Percentiles rank a stretch among this genome's conserved stretches.
These are phyloP conservation scores for Craterostigma plantagineum DNA, from an alignment of 257 asterid genomes.

Conservation along the genomic window DNA sequence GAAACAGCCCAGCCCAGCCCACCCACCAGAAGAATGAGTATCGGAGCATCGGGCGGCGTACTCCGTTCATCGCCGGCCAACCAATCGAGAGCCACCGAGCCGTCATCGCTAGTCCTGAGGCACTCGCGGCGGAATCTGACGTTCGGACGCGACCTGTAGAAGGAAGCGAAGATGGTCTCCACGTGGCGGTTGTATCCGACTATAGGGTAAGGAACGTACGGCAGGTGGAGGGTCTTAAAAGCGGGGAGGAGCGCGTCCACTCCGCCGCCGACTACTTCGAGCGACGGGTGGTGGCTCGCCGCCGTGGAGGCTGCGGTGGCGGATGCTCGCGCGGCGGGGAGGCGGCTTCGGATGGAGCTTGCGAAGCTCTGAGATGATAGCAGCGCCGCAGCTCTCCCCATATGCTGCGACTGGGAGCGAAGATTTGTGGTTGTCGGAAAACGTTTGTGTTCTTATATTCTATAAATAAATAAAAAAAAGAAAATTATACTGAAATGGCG, in stretches of 20 bases:
- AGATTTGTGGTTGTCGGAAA: too few species aligned
- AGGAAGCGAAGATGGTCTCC: constrained; percentile 82
- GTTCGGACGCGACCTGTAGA: constrained; percentile 55
- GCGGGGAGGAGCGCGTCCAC: constrained; percentile 45
- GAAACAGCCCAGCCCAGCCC: too few species aligned
- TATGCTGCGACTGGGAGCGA: too few species aligned
- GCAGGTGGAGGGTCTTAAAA: constrained; percentile 32
- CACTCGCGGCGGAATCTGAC: constrained; percentile 70
- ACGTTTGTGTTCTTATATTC: too few species aligned
- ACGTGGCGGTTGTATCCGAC: constrained; percentile 52
- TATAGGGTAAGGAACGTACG: constrained; percentile 47
- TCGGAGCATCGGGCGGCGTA: constrained; percentile 43
- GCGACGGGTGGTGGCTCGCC: constrained; percentile 41
- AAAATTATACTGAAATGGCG: too few species aligned
- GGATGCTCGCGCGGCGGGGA: constrained; percentile 13
- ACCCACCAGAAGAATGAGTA: constrained; percentile 74
- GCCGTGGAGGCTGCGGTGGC: constrained; percentile 9
- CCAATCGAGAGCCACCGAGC: constrained; percentile 82
- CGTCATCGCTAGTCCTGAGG: constrained; percentile 65
- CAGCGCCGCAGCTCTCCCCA: too few species aligned
- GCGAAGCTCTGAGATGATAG: too few species aligned
- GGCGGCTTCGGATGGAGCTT: neutral
- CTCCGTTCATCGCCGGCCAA: constrained; percentile 39
- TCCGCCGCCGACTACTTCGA: constrained; percentile 72
- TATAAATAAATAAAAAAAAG: too few species aligned